phyloP scores from a whole-genome alignment of 2,329 filamentous ascomycete genomes.

The Didymellaceae sp. region DNA sequence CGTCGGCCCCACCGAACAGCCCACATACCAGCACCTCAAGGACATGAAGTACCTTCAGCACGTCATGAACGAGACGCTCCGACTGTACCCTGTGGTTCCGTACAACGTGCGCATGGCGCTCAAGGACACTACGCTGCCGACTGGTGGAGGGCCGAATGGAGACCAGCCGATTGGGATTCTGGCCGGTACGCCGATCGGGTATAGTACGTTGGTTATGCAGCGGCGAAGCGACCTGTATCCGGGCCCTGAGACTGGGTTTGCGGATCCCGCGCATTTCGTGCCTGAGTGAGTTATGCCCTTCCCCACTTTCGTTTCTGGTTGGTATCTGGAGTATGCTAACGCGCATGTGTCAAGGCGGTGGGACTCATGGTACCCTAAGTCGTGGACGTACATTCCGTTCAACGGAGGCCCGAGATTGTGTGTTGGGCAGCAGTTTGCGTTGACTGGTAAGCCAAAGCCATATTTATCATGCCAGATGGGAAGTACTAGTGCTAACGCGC shows the following conservation, averaged over 20 bases:
- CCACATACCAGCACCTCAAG: slow-evolving; percentile 82
- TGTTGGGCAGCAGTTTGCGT: slow-evolving; percentile 59
- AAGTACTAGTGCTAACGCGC: too few relatives aligned
- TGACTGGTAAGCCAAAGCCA: slow-evolving; percentile 42
- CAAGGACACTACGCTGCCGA: slow-evolving; percentile 56
- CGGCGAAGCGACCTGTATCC: slow-evolving; percentile 59
- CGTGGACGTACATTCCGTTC: slow-evolving; percentile 58
- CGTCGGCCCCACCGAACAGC: slow-evolving; percentile 66
- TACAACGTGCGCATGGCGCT: slow-evolving; percentile 58
- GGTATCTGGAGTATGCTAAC: not conserved
- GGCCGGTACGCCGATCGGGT: slow-evolving; percentile 54
- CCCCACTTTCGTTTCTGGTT: not conserved
- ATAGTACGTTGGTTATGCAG: slow-evolving; percentile 58
- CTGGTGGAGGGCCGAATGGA: slow-evolving; percentile 56
- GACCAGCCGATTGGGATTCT: slow-evolving; percentile 53
- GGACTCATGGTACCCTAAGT: slow-evolving; percentile 57
- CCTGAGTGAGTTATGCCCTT: slow-evolving; percentile 48
- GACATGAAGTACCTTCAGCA: slow-evolving; percentile 75
- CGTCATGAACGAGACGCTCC: slow-evolving; percentile 48
- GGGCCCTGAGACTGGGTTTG: slow-evolving; percentile 45
- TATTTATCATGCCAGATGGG: too few relatives aligned
- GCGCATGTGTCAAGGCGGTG: slow-evolving; percentile 43
- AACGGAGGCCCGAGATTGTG: slow-evolving; percentile 59
- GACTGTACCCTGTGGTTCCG: slow-evolving; percentile 58
- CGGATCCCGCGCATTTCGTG: slow-evolving; percentile 51